phyloP scores from a whole-genome alignment of 139 green algal genomes.

The Auxenochlorella protothecoides region DNA sequence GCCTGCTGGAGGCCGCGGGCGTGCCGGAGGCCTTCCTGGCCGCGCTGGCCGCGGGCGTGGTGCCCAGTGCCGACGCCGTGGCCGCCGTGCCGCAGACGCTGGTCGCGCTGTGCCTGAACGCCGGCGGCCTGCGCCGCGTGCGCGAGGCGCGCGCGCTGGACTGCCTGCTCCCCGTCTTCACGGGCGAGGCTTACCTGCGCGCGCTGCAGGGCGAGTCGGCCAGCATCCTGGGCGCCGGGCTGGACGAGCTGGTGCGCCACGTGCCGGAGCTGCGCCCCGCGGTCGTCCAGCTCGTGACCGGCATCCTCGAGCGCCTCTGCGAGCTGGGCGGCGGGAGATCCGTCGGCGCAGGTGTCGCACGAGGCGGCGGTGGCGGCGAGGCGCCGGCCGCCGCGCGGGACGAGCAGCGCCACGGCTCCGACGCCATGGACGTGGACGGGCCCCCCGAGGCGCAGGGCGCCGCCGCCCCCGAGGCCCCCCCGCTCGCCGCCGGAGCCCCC shows the following conservation, averaged over 20 bases:
- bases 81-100: constrained; percentile 64
- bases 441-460: not conserved
- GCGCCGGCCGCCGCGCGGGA: not conserved
- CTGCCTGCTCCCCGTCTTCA: constrained; percentile 73
- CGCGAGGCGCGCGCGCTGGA: constrained; percentile 38
- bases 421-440: not conserved
- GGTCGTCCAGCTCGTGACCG: constrained; percentile 52
- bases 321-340: constrained; percentile 15
- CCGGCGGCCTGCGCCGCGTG: constrained; percentile 56
- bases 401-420: not conserved
- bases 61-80: constrained; percentile 66
- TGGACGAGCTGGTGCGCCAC: constrained; percentile 91
- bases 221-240: constrained; percentile 53
- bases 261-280: constrained; percentile 51
- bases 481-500: not conserved
- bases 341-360: not conserved
- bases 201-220: constrained; percentile 56
- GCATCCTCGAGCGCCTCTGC: constrained; percentile 55
- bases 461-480: not conserved
- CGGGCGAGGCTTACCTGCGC: constrained; percentile 25
- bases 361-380: not conserved
- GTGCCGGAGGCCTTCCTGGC: constrained; percentile 63
- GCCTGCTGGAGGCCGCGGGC: constrained; percentile 38
- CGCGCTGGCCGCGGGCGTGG: constrained; percentile 32
- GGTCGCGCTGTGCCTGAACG: constrained; percentile 83